Conservation (phyloP, 176 grass and related monocot species). For the Saccharum spontaneum region DNA sequence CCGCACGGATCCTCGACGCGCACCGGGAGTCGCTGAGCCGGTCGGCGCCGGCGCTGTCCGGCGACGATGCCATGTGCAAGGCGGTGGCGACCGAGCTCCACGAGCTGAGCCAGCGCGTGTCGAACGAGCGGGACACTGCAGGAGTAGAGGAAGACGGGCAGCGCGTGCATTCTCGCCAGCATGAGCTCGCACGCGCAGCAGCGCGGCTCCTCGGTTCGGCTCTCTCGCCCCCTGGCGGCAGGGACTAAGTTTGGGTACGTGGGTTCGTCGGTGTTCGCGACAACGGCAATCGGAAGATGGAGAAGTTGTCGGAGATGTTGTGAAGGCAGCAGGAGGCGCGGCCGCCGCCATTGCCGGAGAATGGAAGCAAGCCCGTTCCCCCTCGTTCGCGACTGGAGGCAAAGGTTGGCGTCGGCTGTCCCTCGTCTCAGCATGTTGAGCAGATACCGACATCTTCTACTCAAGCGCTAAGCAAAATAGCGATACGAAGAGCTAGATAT, state of each 20-base stretch:
- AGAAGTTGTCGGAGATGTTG: not conserved
- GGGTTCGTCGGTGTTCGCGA: not conserved
- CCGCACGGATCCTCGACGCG: constrained; percentile 33
- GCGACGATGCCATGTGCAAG: too few species aligned
- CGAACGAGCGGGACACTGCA: not conserved
- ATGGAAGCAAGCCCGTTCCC: too few species aligned
- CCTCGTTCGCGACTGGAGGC: not conserved
- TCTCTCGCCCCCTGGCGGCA: too few species aligned
- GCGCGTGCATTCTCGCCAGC: constrained; percentile 34
- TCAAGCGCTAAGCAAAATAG: not conserved
- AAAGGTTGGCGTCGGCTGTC: not conserved
- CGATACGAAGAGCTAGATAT: too few species aligned
- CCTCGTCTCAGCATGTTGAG: not conserved
- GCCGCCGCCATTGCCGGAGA: too few species aligned
- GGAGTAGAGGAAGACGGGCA: constrained; percentile 1
- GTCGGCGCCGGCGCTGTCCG: too few species aligned
- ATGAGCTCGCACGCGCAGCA: constrained; percentile 44
- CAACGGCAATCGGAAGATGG: not conserved
- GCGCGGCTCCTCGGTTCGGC: not conserved
- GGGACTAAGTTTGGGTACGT: too few species aligned
- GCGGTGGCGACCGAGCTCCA: constrained; percentile 17
- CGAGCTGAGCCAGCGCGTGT: constrained; percentile 32
- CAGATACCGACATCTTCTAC: not conserved
- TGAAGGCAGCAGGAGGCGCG: not conserved
- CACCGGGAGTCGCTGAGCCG: not conserved